These are phyloP conservation scores for Vanrija sp. DNA, from an alignment of 1,284 basidiomycete species.

Conservation along the genomic window DNA sequence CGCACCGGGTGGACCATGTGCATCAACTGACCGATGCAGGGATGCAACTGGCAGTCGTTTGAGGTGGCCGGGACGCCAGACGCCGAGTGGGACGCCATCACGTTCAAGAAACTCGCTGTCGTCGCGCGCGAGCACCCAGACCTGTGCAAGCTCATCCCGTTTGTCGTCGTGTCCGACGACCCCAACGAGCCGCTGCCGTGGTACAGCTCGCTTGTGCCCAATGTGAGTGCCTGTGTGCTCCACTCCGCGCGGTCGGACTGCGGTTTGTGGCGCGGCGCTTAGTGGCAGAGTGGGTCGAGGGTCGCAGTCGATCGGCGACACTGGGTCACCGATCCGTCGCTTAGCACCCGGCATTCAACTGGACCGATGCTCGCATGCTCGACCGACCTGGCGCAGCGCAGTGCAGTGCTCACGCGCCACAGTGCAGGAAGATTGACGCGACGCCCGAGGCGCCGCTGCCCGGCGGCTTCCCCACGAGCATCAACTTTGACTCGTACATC, in stretches of 20 bases:
- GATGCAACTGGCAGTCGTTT: constrained; percentile 66
- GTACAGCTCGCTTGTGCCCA: constrained; percentile 56
- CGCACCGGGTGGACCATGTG: no score
- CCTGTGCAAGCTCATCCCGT: constrained; percentile 51
- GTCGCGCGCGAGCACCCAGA: constrained; percentile 52
- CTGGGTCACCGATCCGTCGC: no score
- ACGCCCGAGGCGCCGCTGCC: constrained; percentile 15
- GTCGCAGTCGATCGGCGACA: no score
- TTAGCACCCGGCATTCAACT: no score
- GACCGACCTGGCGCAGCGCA: no score
- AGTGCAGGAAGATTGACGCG: constrained; percentile 2
- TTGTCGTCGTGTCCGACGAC: constrained; percentile 43
- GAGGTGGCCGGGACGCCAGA: constrained; percentile 45
- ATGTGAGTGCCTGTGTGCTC: constrained; percentile 48
- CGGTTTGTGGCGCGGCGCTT: no score
- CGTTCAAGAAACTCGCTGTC: constrained; percentile 52
- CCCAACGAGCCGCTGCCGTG: constrained; percentile 49
- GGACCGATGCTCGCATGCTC: no score
- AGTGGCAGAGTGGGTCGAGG: no score
- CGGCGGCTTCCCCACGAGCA: constrained; percentile 23
- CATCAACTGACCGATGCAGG: constrained; percentile 44
- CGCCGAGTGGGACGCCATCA: constrained; percentile 47
- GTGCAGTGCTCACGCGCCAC: background rate
- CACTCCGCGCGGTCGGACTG: background rate
- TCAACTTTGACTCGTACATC: constrained; percentile 41